Evolutionary conservation across 2,329 filamentous ascomycete species (phyloP).

Genomic region (Rutstroemia sp.): DNA sequence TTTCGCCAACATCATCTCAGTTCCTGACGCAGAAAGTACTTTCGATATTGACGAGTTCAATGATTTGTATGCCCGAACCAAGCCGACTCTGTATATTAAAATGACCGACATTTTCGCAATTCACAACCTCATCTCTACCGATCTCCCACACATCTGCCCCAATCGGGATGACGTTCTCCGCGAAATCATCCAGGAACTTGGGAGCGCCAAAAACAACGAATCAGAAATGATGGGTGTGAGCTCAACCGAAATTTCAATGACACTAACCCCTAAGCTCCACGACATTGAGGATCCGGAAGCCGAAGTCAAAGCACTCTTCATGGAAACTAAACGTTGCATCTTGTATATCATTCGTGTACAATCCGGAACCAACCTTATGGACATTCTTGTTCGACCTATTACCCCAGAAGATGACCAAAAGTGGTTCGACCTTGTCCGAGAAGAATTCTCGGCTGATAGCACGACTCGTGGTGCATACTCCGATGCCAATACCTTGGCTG

Average conservation of each 20-base stretch:
- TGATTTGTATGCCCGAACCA: constrained; percentile 91
- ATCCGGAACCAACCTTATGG: constrained; percentile 82
- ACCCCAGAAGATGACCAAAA: constrained; percentile 79
- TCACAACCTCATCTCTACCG: constrained; percentile 76
- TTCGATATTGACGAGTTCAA: constrained; percentile 99
- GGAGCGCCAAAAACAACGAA: constrained; percentile 94
- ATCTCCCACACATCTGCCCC: constrained; percentile 71
- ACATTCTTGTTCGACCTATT: constrained; percentile 89
- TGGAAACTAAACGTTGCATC: constrained; percentile 96
- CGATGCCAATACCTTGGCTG: constrained; percentile 74
- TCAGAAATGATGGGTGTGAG: constrained; percentile 83
- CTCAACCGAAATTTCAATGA: constrained; percentile 78
- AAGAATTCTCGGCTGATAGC: constrained; percentile 67
- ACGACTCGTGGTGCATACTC: constrained; percentile 79
- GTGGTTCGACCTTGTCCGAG: constrained; percentile 73
- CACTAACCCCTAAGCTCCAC: constrained; percentile 80
- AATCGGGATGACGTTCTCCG: constrained; percentile 79
- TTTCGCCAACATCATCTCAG: constrained; percentile 69
- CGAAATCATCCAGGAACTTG: constrained; percentile 87
- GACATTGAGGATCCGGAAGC: constrained; percentile 90
- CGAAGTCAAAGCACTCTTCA: constrained; percentile 85
- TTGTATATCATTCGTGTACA: constrained; percentile 97
- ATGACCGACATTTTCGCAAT: constrained; percentile 96
- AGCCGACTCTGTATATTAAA: constrained; percentile 98
- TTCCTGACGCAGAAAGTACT: constrained; percentile 79